These are phyloP conservation scores for Lasiosphaeriaceae sp. DNA, from an alignment of 495 filamentous ascomycete genomes.

Conservation along the genomic window DNA sequence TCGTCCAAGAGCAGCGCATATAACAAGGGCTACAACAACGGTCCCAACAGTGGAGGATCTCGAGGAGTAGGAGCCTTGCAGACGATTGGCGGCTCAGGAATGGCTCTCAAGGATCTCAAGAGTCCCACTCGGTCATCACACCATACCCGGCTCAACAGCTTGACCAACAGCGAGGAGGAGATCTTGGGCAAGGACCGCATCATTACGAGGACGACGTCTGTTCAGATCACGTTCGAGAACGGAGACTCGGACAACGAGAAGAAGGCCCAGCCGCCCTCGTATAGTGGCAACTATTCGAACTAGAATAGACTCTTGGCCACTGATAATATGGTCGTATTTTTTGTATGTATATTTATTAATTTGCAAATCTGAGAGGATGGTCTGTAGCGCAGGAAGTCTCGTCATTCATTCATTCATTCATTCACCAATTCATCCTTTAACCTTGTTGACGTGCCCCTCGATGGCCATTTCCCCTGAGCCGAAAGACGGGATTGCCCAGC, in stretches of 20 bases:
- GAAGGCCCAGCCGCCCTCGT: background rate
- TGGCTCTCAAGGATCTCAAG: conserved; percentile 1
- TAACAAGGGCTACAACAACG: background rate
- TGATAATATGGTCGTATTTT: too few relatives aligned
- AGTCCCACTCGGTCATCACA: background rate
- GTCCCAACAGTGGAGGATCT: background rate
- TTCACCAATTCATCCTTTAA: too few relatives aligned
- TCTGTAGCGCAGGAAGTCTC: too few relatives aligned
- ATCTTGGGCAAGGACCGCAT: conserved; percentile 7
- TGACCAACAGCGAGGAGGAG: conserved; percentile 10
- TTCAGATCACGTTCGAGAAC: background rate
- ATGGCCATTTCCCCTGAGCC: too few relatives aligned
- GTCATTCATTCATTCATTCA: too few relatives aligned
- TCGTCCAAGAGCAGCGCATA: background rate
- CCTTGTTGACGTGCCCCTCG: too few relatives aligned
- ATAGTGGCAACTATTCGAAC: too few relatives aligned
- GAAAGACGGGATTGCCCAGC: too few relatives aligned
- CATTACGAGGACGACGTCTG: conserved; percentile 5
- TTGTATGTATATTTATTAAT: too few relatives aligned
- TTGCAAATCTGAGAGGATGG: too few relatives aligned
- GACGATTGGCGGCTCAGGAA: background rate
- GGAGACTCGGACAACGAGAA: background rate
- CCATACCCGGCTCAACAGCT: conserved; percentile 4
- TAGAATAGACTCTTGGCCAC: too few relatives aligned
- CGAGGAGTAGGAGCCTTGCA: background rate